Evolutionary conservation across 2,329 filamentous ascomycete genomes (phyloP), one percentile per base, ranked within the genome.

Genomic region (Apiospora saccharicola): DNA sequence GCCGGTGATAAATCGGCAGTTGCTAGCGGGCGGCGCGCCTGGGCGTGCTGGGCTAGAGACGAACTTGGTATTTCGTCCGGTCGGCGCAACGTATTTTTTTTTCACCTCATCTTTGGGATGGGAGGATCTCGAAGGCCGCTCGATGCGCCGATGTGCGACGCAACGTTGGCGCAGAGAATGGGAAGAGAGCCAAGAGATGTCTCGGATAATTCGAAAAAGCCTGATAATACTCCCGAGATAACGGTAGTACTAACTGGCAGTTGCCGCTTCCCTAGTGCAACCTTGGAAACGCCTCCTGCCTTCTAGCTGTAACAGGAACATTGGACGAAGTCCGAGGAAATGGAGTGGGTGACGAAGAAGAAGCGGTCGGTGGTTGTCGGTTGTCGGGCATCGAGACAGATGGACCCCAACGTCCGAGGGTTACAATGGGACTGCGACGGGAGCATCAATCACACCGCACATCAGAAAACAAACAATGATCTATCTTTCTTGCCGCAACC

Each of bases 401-500:
- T 14, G 34, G 34, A 10, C 51, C 53, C 53, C 26, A n/a, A n/a
- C 12, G 51, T 24, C 57, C 30, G 57, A 64, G 8, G 30, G 57
- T 64, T 34, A 64, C 57, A 34, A 64, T 64, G 57, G 57, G 34
- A 41, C 4, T 22, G 57, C 19, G 34, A 41, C 57, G 8, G 51
- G 22, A 64, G 34, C 26, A 37, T 16, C 53, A 19, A 24, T 41
- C 34, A 64, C 57, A 22, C 41, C 34, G 34, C 57, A 13, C 10
- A 41, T 41, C 19, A 64, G 57, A 64, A 64, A 64, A 64, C 57
- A 41, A 64, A 61, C 30, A 61, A 37, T 61, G 30, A 61, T 61
- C 7, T 5, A 30, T 37, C 22, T 37, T 30, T 37, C 22, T 37
- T 30, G 26, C 26, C 30, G 53, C 53, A 22, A 37, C 30, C 53